A percentile compares a stretch with the other conserved stretches of the same genome.
These are phyloP conservation scores for Calonectria pseudoreteaudii DNA, from an alignment of 2,329 filamentous ascomycete genomes.

Conservation along the genomic window DNA sequence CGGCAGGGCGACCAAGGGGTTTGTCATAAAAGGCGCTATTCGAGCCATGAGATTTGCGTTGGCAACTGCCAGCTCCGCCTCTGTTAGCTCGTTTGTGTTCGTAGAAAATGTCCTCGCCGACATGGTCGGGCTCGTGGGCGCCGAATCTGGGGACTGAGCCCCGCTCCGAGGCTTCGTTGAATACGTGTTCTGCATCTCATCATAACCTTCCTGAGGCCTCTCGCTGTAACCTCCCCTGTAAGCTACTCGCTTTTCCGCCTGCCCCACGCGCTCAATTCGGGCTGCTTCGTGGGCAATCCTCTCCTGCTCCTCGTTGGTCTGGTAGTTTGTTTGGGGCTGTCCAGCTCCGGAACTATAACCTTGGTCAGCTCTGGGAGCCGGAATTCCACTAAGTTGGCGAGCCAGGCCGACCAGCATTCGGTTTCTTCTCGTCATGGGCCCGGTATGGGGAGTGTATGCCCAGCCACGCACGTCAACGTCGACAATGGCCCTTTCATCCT, in stretches of 20 bases:
- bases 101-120: slow-evolving; percentile 51
- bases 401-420: slow-evolving; percentile 88
- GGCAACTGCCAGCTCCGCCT: slow-evolving; percentile 80
- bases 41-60: slow-evolving; percentile 91
- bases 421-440: slow-evolving; percentile 88
- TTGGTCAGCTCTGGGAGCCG: slow-evolving; percentile 68
- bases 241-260: slow-evolving; percentile 77
- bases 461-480: slow-evolving; percentile 96
- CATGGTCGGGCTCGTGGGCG: slow-evolving; percentile 58
- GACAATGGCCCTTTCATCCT: slow-evolving; percentile 86
- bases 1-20: slow-evolving; percentile 79
- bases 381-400: slow-evolving; percentile 87
- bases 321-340: slow-evolving; percentile 38
- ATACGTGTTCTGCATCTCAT: slow-evolving; percentile 48
- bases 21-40: slow-evolving; percentile 89
- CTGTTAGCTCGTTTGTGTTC: slow-evolving; percentile 71
- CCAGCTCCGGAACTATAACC: slow-evolving; percentile 34
- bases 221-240: slow-evolving; percentile 81
- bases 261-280: slow-evolving; percentile 78
- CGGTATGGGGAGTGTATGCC: slow-evolving; percentile 89
- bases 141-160: slow-evolving; percentile 52
- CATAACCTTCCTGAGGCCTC: slow-evolving; percentile 60
- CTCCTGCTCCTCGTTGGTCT: slow-evolving; percentile 68
- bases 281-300: slow-evolving; percentile 81
- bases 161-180: slow-evolving; percentile 45